Base-by-base conservation (phyloP, 805 yeast species). In the Starmerella bombicola region DNA sequence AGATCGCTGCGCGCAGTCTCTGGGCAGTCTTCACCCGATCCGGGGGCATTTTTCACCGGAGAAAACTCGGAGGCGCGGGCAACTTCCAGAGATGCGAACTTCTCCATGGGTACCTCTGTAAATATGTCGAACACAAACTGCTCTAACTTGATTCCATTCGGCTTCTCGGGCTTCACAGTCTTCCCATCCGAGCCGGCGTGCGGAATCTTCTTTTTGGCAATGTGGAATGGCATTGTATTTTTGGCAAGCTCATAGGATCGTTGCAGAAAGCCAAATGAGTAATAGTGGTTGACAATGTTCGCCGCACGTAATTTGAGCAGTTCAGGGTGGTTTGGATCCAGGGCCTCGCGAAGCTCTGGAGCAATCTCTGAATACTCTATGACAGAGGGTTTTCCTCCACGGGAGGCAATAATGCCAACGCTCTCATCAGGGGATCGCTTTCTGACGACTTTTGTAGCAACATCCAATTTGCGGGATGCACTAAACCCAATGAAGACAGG, bases 111-210 rank as follows among this genome's bases (percentile, higher is more conserved):
- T 26, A 91, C 78, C 23, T 76, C 71, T 37, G 86, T 86, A 63
- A 91, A 91, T 19, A 91, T 93, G 57, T 91, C 99, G 64, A 91
- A 91, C 42, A 91, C 93, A 55, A 91, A 91, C 60, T 88, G 97
- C 61, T 91, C 99, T 56, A 91, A 69, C 60, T 91, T 91, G 56
- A 88, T 77, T 32, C 97, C 98, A 59, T 91, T 91, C 35, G 88
- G 82, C 42, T 66, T 71, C 1, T 66, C 51, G n/a, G 97, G 95
- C 52, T 71, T 74, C 22, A 65, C 54, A 30, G 63, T 57, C 37
- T 65, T 58, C 23, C 74, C 74, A 0, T 73, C 63, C 18, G 62
- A 49, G 52, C 76, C 74, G 37, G 73, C 69, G 40, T 60, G 63
- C 3, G 83, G 75, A 47, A 91, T 83, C 66, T 85, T 88, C 71